These are phyloP conservation scores for Pythium volutum DNA, from an alignment of 352 stramenopile genomes.

Conservation along the genomic window DNA sequence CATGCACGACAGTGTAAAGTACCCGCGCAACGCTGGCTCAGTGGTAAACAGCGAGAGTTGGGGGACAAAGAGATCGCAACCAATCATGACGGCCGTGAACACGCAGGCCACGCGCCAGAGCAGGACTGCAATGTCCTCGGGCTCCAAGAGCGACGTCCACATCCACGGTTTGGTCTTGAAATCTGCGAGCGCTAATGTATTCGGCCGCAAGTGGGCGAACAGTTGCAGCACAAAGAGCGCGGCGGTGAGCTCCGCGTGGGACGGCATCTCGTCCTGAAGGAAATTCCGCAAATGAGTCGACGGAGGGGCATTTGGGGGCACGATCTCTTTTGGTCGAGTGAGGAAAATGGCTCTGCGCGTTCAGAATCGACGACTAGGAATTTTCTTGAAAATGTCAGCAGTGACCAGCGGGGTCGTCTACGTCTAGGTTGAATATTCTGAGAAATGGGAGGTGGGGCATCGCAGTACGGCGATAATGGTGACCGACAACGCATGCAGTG, in stretches of 20 bases:
- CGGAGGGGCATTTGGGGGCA: too few species aligned
- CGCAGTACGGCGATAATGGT: too few species aligned
- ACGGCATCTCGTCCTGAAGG: background rate
- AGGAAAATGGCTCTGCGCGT: too few species aligned
- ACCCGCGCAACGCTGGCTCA: constrained; percentile 42
- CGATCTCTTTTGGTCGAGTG: too few species aligned
- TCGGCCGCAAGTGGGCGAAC: constrained; percentile 35
- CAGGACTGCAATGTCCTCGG: constrained; percentile 49
- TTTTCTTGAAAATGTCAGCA: too few species aligned
- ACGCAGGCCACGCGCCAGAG: constrained; percentile 74
- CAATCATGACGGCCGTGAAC: constrained; percentile 31
- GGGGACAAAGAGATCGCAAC: constrained; percentile 51
- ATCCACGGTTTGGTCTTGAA: constrained; percentile 27
- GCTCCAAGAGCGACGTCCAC: constrained; percentile 54
- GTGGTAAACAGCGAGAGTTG: constrained; percentile 42
- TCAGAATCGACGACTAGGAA: too few species aligned
- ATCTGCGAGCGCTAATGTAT: constrained; percentile 30
- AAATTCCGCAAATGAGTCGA: too few species aligned
- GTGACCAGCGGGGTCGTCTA: too few species aligned
- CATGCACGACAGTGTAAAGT: constrained; percentile 49
- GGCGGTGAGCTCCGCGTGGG: constrained; percentile 48
- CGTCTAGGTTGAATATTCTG: too few species aligned
- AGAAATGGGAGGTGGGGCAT: too few species aligned
- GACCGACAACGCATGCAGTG: too few species aligned
- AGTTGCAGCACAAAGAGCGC: constrained; percentile 52